Evolutionary conservation across 768 basidiomycete genomes (phyloP), one percentile per base, ranked within the genome.

Genomic region (Termitomyces sp.): DNA sequence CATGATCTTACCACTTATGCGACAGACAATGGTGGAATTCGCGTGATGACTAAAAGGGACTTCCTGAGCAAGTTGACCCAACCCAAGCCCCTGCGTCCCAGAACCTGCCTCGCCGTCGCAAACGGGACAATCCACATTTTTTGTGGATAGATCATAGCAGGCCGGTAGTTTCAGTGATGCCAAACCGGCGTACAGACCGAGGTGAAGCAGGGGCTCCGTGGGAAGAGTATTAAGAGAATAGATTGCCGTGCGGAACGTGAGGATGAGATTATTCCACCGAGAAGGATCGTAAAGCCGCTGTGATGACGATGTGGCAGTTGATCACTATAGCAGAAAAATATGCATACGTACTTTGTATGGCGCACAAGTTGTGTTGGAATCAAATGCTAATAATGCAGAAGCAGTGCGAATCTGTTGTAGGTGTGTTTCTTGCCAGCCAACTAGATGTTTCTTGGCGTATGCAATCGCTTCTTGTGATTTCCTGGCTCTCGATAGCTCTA

Each of bases 21-120:
- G 73, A 67, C 97, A 98, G 16, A 98, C 95, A 54, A 99, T 91
- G 0, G 92, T 96, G 21, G 94, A 96, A 66, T 96, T 98, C 40
- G 88, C 85, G 68, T 98, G 94, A 72, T 98, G 95, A 62, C 90
- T 91, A 67, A 82, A 86, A 1, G 97, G 95, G 0, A 98, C 93
- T 61, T 94, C 91, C 55, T 79, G 76, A 12, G 90, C 92, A 8
- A 99, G 81, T 57, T 80, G 76, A 21, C 87, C 86, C 9, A 95
- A 76, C 23, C 85, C 84, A 2, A 81, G 71, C 39, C 76, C 72
- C 39, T 68, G 67, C 23, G 70, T 64, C 32, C 62, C 61, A 16
- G 68, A 66, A 16, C 65, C 73, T 11, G 72, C 71, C 40, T 82
- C 77, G 17, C 74, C 73, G 54, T 92, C 90, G 70, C 97, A 99